Evolutionary conservation across 1,284 basidiomycete genomes (phyloP), one percentile per base, ranked within the genome.

Genomic region (Leccinum insigne): DNA sequence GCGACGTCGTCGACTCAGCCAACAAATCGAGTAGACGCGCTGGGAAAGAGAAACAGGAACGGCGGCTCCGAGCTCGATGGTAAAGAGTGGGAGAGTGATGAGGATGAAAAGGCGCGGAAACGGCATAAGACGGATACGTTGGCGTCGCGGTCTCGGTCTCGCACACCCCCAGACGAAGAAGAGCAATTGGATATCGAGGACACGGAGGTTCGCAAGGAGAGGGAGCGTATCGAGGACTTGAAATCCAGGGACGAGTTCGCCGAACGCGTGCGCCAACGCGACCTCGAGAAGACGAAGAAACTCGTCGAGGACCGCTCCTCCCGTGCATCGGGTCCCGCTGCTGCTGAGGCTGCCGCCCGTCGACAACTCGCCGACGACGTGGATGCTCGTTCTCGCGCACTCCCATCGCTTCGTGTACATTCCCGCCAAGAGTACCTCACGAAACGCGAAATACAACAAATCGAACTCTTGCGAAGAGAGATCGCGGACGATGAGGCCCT

Each of bases 391-490:
- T 77, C 79, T 10, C 79, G 80, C n/a, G 94, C 93, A 14, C 87
- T 98, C 77, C 94, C 94, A 1, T 89, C 88, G 35, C 83, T 98
- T 4, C 89, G 96, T 61, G 81, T 92, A 66, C 92, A 91, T 71
- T 95, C 95, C 3, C 88, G 96, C 68, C 93, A 98, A 75, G 93
- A 96, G 75, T 99, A 99, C 75, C 86, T 99, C 66, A 92, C 94
- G 29, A 99, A 99, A 77, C 92, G 98, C 72, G 96, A 98, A 79
- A 83, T 93, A 58, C 98, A 99, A 78, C 94, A 96, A 76, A 93
- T 99, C 69, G 98, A 99, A 75, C 84, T 99, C 21, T 82, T 99
- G 58, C 87, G 94, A 60, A 89, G 93, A 77, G 96, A 99, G 78
- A 96, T 98, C 63, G 88, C 92, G 64, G 96, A 98, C 73, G 95